A percentile compares a stretch with the other conserved stretches of the same genome.
These are phyloP conservation scores for Botrytis elliptica DNA, from an alignment of 2,329 filamentous ascomycete genomes.

Conservation along the genomic window DNA sequence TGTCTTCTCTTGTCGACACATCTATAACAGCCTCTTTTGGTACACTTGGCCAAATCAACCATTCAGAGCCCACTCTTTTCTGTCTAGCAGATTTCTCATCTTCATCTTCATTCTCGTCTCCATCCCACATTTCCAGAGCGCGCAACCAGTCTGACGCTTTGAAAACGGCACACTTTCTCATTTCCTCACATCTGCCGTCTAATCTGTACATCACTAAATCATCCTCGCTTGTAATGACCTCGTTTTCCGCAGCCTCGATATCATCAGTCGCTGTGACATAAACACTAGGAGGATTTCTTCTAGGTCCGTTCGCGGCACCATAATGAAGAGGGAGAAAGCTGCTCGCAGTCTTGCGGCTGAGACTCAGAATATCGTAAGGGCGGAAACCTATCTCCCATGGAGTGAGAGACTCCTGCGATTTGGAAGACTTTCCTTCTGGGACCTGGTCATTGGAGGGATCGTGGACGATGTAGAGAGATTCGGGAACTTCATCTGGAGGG, in stretches of 20 bases:
- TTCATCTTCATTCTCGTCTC: neutral
- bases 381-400: neutral
- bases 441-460: neutral
- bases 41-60: constrained; percentile 9
- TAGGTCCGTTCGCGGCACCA: neutral
- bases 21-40: neutral
- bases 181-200: neutral
- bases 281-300: neutral
- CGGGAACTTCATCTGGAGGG: neutral
- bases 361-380: neutral
- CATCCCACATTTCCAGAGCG: neutral
- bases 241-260: neutral
- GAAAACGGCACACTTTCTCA: neutral
- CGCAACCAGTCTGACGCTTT: neutral
- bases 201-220: neutral
- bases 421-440: neutral
- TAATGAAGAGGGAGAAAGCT: neutral
- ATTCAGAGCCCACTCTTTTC: neutral
- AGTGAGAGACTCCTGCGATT: neutral
- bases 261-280: neutral
- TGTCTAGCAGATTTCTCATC: neutral
- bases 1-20: neutral
- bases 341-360: neutral
- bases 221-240: neutral
- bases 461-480: neutral